These are phyloP conservation scores for Xylariaceae sp. DNA, from an alignment of 2,329 filamentous ascomycete species.

Conservation along the genomic window DNA sequence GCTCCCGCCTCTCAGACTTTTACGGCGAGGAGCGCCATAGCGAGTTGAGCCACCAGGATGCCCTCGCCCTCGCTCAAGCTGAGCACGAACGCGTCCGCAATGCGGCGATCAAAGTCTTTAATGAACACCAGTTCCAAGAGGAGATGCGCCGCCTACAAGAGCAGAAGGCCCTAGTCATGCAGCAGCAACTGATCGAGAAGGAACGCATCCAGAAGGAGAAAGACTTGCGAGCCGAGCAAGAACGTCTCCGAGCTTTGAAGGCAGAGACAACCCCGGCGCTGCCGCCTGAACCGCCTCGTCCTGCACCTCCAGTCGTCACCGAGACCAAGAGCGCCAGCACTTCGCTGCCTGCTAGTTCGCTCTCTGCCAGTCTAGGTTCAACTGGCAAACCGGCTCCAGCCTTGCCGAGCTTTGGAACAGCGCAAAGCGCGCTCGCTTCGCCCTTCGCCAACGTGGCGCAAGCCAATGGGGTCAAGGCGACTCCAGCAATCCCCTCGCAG, in stretches of 20 bases:
- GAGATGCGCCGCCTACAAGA: conserved; percentile 32
- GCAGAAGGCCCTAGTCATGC: conserved; percentile 37
- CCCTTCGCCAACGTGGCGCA: background rate
- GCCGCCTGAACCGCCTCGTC: conserved; percentile 28
- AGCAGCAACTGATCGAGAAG: conserved; percentile 43
- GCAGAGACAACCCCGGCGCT: conserved; percentile 42
- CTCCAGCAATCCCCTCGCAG: conserved; percentile 6
- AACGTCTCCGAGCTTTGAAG: conserved; percentile 42
- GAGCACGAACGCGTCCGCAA: conserved; percentile 62
- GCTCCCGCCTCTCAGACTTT: conserved; percentile 51
- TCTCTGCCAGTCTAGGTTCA: background rate
- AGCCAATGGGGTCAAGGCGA: background rate
- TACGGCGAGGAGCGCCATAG: conserved; percentile 59
- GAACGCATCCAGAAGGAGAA: conserved; percentile 41
- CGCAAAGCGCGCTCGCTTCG: background rate
- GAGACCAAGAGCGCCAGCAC: conserved; percentile 3
- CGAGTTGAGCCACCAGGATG: conserved; percentile 58
- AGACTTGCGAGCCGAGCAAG: conserved; percentile 8
- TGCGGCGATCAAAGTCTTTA: conserved; percentile 44
- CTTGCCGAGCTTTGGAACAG: conserved; percentile 17
- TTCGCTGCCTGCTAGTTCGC: background rate
- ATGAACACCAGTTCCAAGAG: conserved; percentile 43
- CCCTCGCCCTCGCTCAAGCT: conserved; percentile 58
- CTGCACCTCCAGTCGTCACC: background rate
- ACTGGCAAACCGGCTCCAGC: conserved; percentile 5